Evolutionary conservation across 495 filamentous ascomycete genomes (phyloP).

Genomic region (Penicillium goetzii): DNA sequence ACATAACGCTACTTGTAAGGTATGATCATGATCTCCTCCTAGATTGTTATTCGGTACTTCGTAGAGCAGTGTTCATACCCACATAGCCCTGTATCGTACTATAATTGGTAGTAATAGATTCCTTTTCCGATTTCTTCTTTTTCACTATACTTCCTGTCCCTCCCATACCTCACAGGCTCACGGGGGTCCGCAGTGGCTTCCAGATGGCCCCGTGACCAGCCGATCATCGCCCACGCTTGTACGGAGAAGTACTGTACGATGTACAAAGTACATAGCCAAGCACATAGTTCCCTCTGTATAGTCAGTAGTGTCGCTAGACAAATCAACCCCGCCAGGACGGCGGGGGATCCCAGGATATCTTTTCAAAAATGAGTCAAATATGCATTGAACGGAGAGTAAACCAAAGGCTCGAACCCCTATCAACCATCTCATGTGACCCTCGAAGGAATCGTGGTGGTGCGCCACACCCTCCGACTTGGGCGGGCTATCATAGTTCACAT

Average conservation of each 20-base stretch:
- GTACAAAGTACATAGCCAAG: not conserved
- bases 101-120: not conserved
- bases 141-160: not conserved
- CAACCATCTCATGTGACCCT: not conserved
- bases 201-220: constrained; percentile 4
- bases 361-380: not conserved
- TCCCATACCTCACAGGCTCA: not conserved
- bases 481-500: not conserved
- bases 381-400: not conserved
- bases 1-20: not conserved
- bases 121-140: not conserved
- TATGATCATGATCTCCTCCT: not conserved
- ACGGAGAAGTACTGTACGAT: not conserved
- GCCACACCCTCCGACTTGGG: not conserved
- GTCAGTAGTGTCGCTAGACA: not conserved
- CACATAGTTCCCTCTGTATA: not conserved
- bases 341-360: not conserved
- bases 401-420: not conserved
- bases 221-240: not conserved
- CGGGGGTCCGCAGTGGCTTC: not conserved
- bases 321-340: not conserved
- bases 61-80: not conserved
- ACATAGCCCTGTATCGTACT: not conserved
- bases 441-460: not conserved
- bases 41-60: not conserved